phyloP scores from a whole-genome alignment of 306 rosid genomes.

The Abrus pulchellus region DNA sequence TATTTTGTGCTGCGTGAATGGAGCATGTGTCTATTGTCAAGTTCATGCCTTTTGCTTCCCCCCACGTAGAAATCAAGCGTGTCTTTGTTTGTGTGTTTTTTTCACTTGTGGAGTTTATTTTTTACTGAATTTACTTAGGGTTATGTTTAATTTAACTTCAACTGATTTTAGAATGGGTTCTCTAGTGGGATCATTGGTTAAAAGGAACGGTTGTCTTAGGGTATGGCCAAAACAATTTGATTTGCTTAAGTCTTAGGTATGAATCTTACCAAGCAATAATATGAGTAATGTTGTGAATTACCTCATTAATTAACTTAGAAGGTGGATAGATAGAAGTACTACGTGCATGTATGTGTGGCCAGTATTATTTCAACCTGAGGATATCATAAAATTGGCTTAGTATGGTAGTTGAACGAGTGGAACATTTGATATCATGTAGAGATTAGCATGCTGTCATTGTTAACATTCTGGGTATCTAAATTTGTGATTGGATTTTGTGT shows the following conservation, averaged over 20 bases:
- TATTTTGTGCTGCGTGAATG: conserved; percentile 24
- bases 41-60: conserved; percentile 1
- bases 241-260: conserved; percentile 3
- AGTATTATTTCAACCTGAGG: background rate
- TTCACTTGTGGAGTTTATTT: conserved; percentile 30
- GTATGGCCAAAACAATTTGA: conserved; percentile 21
- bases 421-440: conserved; percentile 29
- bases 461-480: conserved; percentile 42
- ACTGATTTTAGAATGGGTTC: conserved; percentile 38
- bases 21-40: background rate
- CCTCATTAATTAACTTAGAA: conserved; percentile 24
- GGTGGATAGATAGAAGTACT: conserved; percentile 19
- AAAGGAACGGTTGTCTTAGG: conserved; percentile 23
- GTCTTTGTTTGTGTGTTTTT: background rate
- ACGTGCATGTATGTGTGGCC: background rate
- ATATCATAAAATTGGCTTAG: conserved; percentile 9
- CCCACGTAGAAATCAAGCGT: conserved; percentile 31
- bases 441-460: conserved; percentile 40
- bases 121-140: conserved; percentile 43
- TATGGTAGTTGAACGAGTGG: conserved; percentile 22
- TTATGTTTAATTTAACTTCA: conserved; percentile 44
- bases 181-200: conserved; percentile 36
- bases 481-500: conserved; percentile 41
- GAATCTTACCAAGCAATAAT: conserved; percentile 45
- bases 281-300: conserved; percentile 25